These are phyloP conservation scores for Tothia fuscella DNA, from an alignment of 2,329 filamentous ascomycete species.

Conservation along the genomic window DNA sequence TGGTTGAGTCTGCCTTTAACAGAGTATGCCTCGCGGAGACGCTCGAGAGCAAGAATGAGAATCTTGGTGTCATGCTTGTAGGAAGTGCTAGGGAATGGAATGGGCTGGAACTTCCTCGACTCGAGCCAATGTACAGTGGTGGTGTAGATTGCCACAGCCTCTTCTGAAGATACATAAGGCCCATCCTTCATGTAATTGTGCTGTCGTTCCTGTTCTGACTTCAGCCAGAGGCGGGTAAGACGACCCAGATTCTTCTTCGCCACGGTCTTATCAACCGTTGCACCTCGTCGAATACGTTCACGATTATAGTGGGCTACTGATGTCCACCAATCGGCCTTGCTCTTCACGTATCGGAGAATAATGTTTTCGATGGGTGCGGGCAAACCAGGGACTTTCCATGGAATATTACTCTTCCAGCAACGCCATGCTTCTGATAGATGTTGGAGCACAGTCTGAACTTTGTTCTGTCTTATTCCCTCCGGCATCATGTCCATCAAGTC, in stretches of 20 bases:
- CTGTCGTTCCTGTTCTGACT: constrained; percentile 94
- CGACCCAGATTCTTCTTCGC: constrained; percentile 98
- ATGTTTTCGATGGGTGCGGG: constrained; percentile 98
- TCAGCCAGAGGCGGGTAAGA: constrained; percentile 89
- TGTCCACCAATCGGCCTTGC: constrained; percentile 99
- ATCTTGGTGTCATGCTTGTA: constrained; percentile 99
- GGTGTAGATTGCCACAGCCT: constrained; percentile 96
- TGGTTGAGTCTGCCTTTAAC: constrained; percentile 96
- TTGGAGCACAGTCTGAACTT: constrained; percentile 94
- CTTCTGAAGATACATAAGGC: constrained; percentile 94
- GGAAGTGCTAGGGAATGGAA: constrained; percentile 95
- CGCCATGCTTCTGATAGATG: constrained; percentile 97
- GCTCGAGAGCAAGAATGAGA: constrained; percentile 84
- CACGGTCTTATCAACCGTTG: constrained; percentile 97
- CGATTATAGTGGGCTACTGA: constrained; percentile 98
- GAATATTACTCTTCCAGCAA: constrained; percentile 99
- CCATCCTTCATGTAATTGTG: constrained; percentile 99
- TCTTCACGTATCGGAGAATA: constrained; percentile 96
- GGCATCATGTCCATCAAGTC: constrained; percentile 99
- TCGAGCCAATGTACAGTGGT: constrained; percentile 98
- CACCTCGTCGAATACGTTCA: constrained; percentile 89
- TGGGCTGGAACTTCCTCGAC: constrained; percentile 94
- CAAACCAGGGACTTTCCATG: constrained; percentile 95
- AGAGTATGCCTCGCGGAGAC: constrained; percentile 88
- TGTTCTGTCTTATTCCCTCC: constrained; percentile 98